Percentiles rank a stretch among this genome's conserved stretches.
Conservation (phyloP, 2,329 filamentous ascomycete genomes). For the Chaetothyriales sp. region DNA sequence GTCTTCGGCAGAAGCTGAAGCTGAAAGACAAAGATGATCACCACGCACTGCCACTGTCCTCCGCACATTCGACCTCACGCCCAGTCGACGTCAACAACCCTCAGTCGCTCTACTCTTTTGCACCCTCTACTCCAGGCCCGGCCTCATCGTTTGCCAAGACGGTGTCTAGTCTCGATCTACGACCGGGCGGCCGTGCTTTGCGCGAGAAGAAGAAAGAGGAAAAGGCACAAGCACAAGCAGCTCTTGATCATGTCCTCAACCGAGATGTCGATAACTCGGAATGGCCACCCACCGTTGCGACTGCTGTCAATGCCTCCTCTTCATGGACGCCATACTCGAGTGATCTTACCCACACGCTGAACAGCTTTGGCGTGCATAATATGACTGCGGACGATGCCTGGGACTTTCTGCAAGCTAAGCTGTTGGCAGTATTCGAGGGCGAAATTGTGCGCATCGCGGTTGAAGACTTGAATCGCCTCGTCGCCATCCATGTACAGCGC, state of each 20-base stretch:
- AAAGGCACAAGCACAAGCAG: slow-evolving; percentile 27
- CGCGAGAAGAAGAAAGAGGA: slow-evolving; percentile 71
- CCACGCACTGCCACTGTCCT: slow-evolving; percentile 43
- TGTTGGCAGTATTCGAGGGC: slow-evolving; percentile 49
- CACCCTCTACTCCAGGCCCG: slow-evolving; percentile 46
- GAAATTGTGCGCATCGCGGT: slow-evolving; percentile 49
- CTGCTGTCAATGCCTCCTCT: slow-evolving; percentile 10
- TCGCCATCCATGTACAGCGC: slow-evolving; percentile 45
- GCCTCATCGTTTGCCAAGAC: slow-evolving; percentile 57
- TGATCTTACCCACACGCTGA: slow-evolving; percentile 17
- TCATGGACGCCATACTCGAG: slow-evolving; percentile 12
- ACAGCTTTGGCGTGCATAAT: slow-evolving; percentile 49
- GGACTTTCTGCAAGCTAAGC: slow-evolving; percentile 48
- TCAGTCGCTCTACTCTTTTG: slow-evolving; percentile 50
- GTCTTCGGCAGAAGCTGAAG: slow-evolving; percentile 49
- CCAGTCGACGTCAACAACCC: slow-evolving; percentile 48
- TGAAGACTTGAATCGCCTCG: slow-evolving; percentile 50
- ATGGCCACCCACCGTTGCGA: slow-evolving; percentile 15
- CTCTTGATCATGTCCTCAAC: slow-evolving; percentile 19
- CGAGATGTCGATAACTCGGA: slow-evolving; percentile 17
- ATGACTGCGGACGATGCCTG: slow-evolving; percentile 53
- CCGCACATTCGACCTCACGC: slow-evolving; percentile 49
- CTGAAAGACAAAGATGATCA: slow-evolving; percentile 47
- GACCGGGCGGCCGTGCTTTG: slow-evolving; percentile 60
- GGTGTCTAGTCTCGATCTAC: slow-evolving; percentile 63